A percentile compares a stretch with the other conserved stretches of the same genome.
Evolutionary conservation across 495 filamentous ascomycete genomes (phyloP).

Genomic region (Alectoria sarmentosa): DNA sequence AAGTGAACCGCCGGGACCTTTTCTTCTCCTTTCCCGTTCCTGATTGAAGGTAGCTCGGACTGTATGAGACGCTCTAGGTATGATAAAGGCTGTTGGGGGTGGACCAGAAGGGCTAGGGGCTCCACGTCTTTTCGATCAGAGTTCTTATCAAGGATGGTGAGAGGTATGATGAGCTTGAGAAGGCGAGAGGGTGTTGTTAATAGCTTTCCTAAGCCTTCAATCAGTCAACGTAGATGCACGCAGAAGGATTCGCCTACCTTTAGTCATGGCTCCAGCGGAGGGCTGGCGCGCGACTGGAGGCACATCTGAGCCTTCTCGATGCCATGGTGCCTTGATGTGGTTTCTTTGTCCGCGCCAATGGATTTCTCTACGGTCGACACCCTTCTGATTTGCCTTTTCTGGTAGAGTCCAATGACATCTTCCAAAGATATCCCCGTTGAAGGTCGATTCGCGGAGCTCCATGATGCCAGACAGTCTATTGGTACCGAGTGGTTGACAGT

Average conservation of each 20-base stretch:
- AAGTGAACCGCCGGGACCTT: constrained; percentile 73
- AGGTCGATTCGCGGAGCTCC: neutral
- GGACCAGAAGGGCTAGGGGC: constrained; percentile 79
- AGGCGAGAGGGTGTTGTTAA: constrained; percentile 84
- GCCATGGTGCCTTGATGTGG: constrained; percentile 57
- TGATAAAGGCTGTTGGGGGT: constrained; percentile 88
- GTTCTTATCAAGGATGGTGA: constrained; percentile 55
- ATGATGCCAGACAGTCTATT: neutral
- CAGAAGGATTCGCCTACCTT: constrained; percentile 40
- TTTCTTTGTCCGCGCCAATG: constrained; percentile 43
- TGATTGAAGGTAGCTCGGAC: constrained; percentile 73
- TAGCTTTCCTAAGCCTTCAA: constrained; percentile 58
- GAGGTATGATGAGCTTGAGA: constrained; percentile 80
- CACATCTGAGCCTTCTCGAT: constrained; percentile 55
- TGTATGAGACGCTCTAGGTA: constrained; percentile 90
- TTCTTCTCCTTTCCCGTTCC: constrained; percentile 43
- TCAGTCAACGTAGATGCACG: constrained; percentile 8
- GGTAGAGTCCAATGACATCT: neutral
- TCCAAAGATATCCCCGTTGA: neutral
- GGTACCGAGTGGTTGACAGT: neutral
- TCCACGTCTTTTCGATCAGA: constrained; percentile 58
- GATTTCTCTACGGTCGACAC: constrained; percentile 36
- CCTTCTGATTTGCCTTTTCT: constrained; percentile 22
- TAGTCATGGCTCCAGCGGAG: constrained; percentile 50
- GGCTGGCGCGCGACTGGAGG: constrained; percentile 45